These are phyloP conservation scores for Brassica cretica DNA, from an alignment of 345 rosid genomes.

Conservation along the genomic window DNA sequence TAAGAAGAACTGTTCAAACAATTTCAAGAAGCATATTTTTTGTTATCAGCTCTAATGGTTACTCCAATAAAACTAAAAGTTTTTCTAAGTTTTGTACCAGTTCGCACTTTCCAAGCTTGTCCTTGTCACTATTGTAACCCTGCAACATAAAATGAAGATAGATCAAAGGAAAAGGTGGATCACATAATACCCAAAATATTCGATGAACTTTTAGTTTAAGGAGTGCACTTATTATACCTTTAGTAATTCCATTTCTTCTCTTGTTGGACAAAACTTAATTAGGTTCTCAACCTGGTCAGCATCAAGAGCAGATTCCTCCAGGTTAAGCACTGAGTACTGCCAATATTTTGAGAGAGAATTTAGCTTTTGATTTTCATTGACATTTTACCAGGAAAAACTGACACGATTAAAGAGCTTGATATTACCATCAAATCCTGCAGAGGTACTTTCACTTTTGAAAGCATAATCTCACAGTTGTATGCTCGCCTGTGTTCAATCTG, in stretches of 20 bases:
- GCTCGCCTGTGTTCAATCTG: constrained; percentile 96
- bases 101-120: constrained; percentile 90
- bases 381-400: neutral
- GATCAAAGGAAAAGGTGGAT: constrained; percentile 12
- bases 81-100: constrained; percentile 47
- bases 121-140: constrained; percentile 84
- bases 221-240: constrained; percentile 51
- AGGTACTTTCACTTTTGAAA: constrained; percentile 94
- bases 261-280: constrained; percentile 85
- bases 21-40: constrained; percentile 29
- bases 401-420: constrained; percentile 9
- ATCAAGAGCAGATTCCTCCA: constrained; percentile 80
- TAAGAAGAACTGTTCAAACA: constrained; percentile 71
- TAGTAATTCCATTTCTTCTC: constrained; percentile 89
- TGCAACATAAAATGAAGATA: constrained; percentile 35
- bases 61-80: constrained; percentile 10
- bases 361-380: constrained; percentile 14
- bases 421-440: constrained; percentile 82
- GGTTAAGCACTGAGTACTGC: constrained; percentile 74
- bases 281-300: constrained; percentile 90
- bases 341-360: constrained; percentile 22
- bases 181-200: constrained; percentile 21
- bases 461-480: constrained; percentile 97
- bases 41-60: constrained; percentile 14
- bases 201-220: too few species aligned